Evolutionary conservation across 768 basidiomycete species (phyloP).

Genomic region (Polyporus arcularius): DNA sequence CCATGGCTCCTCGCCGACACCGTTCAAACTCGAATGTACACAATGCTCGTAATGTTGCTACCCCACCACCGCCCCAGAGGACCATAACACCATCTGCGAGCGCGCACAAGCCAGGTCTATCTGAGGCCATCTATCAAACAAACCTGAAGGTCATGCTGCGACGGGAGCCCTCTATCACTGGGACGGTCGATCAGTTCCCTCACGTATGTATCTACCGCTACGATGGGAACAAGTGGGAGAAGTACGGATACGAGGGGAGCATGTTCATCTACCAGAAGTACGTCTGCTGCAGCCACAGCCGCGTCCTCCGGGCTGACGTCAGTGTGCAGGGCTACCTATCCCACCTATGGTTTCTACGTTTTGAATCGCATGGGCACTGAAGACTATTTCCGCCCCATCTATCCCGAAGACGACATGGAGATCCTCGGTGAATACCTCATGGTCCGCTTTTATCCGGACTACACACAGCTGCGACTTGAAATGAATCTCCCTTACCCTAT

Average conservation of each 20-base stretch:
- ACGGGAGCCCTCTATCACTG: constrained; percentile 75
- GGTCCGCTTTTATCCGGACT: constrained; percentile 73
- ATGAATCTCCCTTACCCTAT: constrained; percentile 30
- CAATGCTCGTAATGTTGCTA: constrained; percentile 6
- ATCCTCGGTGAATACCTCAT: constrained; percentile 66
- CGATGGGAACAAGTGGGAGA: constrained; percentile 76
- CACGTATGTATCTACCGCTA: constrained; percentile 83
- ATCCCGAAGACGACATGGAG: constrained; percentile 77
- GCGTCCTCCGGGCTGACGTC: neutral
- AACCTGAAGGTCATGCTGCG: constrained; percentile 82
- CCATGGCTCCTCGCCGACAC: constrained; percentile 29
- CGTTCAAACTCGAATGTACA: constrained; percentile 26
- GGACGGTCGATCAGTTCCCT: constrained; percentile 86
- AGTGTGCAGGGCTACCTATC: constrained; percentile 62
- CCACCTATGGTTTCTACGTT: constrained; percentile 83
- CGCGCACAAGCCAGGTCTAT: constrained; percentile 21
- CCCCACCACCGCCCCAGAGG: constrained; percentile 12
- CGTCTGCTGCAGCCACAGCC: constrained; percentile 24
- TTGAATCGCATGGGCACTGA: constrained; percentile 80
- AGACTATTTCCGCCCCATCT: constrained; percentile 73
- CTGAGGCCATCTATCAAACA: constrained; percentile 51
- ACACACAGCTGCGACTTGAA: constrained; percentile 44
- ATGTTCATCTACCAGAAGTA: constrained; percentile 90
- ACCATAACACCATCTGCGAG: constrained; percentile 18
- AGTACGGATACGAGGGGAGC: constrained; percentile 82